Evolutionary conservation across 495 filamentous ascomycete genomes (phyloP).

Genomic region (Lasiosphaeria hispida): DNA sequence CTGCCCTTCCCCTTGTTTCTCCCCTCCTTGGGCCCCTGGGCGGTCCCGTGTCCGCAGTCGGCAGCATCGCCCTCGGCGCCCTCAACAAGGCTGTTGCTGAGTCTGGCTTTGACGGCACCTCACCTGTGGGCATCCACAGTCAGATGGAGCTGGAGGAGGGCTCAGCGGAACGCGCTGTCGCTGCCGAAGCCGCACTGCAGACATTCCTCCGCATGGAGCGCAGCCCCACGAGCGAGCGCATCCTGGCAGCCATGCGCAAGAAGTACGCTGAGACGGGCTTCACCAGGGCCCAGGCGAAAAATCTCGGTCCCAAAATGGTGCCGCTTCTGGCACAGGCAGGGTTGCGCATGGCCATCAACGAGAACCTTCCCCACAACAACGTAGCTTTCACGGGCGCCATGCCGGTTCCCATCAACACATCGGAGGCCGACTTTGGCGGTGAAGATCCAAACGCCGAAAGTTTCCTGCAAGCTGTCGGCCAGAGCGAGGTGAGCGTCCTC

Average conservation of each 20-base stretch:
- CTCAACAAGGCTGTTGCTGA: conserved; percentile 11
- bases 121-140: conserved; percentile 1
- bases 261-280: conserved; percentile 1
- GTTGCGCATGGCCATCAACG: too few relatives aligned
- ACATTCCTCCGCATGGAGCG: conserved; percentile 19
- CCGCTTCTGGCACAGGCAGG: too few relatives aligned
- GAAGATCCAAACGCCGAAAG: background rate
- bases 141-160: background rate
- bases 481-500: conserved; percentile 4
- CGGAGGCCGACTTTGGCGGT: too few relatives aligned
- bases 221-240: conserved; percentile 4
- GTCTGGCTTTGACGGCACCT: conserved; percentile 12
- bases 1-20: conserved; percentile 11
- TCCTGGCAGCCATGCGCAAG: conserved; percentile 15
- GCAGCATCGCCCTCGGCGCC: conserved; percentile 22
- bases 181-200: conserved; percentile 27
- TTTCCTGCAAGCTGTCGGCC: conserved; percentile 5
- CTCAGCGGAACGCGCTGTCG: conserved; percentile 18
- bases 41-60: conserved; percentile 21
- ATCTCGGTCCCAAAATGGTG: background rate
- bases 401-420: too few relatives aligned
- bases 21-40: conserved; percentile 29
- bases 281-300: conserved; percentile 6
- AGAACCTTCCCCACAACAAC: too few relatives aligned
- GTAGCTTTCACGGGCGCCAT: too few relatives aligned